A percentile compares a stretch with the other conserved stretches of the same genome.
These are phyloP conservation scores for Sclerospora graminicola DNA, from an alignment of 352 stramenopile species.

Conservation along the genomic window DNA sequence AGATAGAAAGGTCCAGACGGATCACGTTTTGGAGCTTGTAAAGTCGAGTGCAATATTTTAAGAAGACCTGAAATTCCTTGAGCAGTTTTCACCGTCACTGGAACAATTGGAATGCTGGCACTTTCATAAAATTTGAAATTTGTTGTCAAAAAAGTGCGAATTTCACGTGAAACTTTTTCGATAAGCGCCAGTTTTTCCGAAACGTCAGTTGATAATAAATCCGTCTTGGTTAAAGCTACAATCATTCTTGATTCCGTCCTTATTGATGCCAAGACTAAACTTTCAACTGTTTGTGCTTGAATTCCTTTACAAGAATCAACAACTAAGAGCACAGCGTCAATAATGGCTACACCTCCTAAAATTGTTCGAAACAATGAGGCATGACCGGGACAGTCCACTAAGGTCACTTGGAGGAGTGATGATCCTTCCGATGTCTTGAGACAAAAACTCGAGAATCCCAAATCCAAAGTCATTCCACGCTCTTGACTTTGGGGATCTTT, in stretches of 20 bases:
- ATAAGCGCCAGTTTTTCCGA: conserved; percentile 32
- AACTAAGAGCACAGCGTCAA: conserved; percentile 97
- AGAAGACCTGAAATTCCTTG: conserved; percentile 43
- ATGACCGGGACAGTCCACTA: conserved; percentile 95
- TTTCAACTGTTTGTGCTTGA: conserved; percentile 98
- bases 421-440: conserved; percentile 28
- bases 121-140: conserved; percentile 13
- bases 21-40: conserved; percentile 36
- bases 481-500: conserved; percentile 95
- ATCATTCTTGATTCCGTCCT: conserved; percentile 85
- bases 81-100: conserved; percentile 60
- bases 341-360: conserved; percentile 97
- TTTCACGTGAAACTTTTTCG: conserved; percentile 46
- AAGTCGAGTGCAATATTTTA: conserved; percentile 16
- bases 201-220: conserved; percentile 71
- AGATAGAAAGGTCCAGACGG: conserved; percentile 80
- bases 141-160: conserved; percentile 30
- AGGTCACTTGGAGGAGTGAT: conserved; percentile 90
- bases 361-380: conserved; percentile 98
- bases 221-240: conserved; percentile 95
- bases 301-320: conserved; percentile 95
- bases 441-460: conserved; percentile 96
- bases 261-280: conserved; percentile 93
- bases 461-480: conserved; percentile 97
- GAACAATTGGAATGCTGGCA: conserved; percentile 57